Evolutionary conservation across 768 basidiomycete species (phyloP).

Genomic region (Phylloporus arenicola): DNA sequence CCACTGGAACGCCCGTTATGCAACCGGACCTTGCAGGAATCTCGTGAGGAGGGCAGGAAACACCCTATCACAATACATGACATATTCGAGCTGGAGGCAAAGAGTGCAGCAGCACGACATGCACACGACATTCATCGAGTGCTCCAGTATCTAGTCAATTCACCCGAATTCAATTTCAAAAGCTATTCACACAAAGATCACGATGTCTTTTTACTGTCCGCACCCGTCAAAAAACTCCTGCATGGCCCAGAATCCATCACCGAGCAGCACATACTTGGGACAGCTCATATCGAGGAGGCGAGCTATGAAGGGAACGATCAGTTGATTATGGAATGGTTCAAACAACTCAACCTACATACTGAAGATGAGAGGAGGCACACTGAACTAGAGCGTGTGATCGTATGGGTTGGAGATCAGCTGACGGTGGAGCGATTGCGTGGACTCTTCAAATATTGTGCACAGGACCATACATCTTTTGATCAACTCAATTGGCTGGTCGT

Average conservation of each 20-base stretch:
- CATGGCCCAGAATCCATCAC: background rate
- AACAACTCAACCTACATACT: conserved; percentile 9
- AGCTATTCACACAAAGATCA: too few species aligned
- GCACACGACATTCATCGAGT: too few species aligned
- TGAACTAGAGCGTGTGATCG: conserved; percentile 21
- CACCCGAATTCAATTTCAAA: too few species aligned
- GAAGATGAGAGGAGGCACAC: conserved; percentile 18
- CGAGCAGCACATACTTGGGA: background rate
- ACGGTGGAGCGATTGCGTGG: conserved; percentile 33
- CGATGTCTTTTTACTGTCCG: too few species aligned
- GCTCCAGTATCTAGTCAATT: too few species aligned
- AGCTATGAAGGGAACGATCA: conserved; percentile 35
- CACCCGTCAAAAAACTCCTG: background rate
- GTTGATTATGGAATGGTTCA: conserved; percentile 16
- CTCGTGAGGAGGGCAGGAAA: too few species aligned
- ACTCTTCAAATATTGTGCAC: conserved; percentile 29
- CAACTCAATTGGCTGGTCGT: conserved; percentile 33
- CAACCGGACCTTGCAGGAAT: too few species aligned
- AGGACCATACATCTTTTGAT: conserved; percentile 39
- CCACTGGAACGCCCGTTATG: too few species aligned
- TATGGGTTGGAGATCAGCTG: conserved; percentile 36
- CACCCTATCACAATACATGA: too few species aligned
- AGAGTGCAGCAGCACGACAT: too few species aligned
- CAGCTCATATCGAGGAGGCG: conserved; percentile 25
- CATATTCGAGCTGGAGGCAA: too few species aligned